A percentile compares a stretch with the other conserved stretches of the same genome.
phyloP scores from a whole-genome alignment of 2,329 filamentous ascomycete genomes.

The Epichloe festucae region DNA sequence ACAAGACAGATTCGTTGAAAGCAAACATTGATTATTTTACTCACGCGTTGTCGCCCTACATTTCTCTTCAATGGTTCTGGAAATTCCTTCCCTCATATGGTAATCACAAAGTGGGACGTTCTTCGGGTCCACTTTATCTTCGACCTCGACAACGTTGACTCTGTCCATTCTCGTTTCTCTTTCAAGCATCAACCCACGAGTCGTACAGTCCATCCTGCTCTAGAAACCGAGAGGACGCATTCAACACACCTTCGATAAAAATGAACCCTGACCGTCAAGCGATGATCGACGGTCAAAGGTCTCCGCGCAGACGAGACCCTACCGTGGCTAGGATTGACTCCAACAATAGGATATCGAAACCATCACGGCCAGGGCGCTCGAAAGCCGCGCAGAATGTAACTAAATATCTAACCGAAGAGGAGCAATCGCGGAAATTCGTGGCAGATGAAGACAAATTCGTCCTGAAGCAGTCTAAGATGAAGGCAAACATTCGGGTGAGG shows the following conservation, averaged over 20 bases:
- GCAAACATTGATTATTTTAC: too few species aligned
- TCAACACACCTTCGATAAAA: not conserved
- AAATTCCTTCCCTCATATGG: not conserved
- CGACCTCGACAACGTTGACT: not conserved
- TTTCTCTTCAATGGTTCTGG: too few species aligned
- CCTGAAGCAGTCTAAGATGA: conserved; percentile 93
- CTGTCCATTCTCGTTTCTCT: not conserved
- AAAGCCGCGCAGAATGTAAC: conserved; percentile 17
- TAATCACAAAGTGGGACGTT: not conserved
- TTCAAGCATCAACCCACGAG: not conserved
- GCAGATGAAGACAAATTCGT: conserved; percentile 94
- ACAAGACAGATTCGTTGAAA: too few species aligned
- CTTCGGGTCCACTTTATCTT: not conserved
- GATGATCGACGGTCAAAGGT: conserved; percentile 37
- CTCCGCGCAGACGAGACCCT: conserved; percentile 33
- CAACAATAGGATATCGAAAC: conserved; percentile 44
- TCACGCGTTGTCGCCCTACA: too few species aligned
- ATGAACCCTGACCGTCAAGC: conserved; percentile 45
- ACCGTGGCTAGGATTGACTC: conserved; percentile 43
- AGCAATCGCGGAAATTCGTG: conserved; percentile 72
- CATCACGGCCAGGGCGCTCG: conserved; percentile 20
- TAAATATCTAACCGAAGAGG: conserved; percentile 56
- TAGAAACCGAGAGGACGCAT: not conserved
- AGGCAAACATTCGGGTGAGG: conserved; percentile 86
- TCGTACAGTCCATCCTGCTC: not conserved